Conservation (phyloP, 2,329 filamentous ascomycete species). For the Magnaporthiopsis rhizophila region DNA sequence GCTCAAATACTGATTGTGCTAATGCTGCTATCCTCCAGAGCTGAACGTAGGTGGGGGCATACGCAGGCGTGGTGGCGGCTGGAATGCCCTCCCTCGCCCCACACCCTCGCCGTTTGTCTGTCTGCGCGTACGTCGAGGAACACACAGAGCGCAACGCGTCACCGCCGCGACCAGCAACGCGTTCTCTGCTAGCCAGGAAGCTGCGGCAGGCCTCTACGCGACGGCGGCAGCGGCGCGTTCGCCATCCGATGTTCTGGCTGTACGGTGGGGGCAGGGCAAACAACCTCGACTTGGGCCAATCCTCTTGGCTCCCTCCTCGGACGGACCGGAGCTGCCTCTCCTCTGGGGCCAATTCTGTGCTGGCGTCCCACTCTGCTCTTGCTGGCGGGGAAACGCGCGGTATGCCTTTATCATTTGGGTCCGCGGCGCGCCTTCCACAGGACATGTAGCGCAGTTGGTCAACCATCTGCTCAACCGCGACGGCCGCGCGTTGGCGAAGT, state of each 20-base stretch:
- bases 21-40: neutral
- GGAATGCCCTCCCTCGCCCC: neutral
- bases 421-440: neutral
- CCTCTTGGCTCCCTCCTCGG: neutral
- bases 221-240: neutral
- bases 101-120: neutral
- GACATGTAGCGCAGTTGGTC: neutral
- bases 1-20: neutral
- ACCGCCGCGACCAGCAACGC: too few relatives aligned
- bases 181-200: neutral
- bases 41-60: neutral
- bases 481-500: neutral
- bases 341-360: neutral
- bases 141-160: neutral
- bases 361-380: neutral
- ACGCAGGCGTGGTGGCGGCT: neutral
- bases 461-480: neutral
- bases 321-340: neutral
- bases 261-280: neutral
- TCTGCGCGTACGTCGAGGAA: neutral
- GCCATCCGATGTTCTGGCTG: neutral
- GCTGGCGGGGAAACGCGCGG: too few relatives aligned
- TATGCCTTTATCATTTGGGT: neutral
- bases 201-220: neutral
- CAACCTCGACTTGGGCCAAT: neutral